Conservation (phyloP, 768 basidiomycete genomes). For the Rhodotorula babjevae region DNA sequence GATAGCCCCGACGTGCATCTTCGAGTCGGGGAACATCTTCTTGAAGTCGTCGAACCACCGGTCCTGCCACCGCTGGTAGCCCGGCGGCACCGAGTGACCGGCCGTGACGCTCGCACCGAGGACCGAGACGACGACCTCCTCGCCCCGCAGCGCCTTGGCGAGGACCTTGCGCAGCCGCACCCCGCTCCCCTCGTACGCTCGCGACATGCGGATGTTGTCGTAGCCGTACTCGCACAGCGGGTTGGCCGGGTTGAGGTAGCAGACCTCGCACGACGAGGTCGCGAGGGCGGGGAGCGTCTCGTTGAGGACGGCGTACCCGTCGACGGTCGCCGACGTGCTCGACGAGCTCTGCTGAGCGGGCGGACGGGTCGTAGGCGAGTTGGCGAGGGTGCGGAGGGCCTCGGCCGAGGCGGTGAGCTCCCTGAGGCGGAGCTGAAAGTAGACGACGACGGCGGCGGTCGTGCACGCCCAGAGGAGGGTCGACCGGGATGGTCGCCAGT, state of each 20-base stretch:
- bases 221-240: constrained; percentile 40
- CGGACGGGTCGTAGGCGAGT: not conserved
- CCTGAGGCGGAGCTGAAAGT: not conserved
- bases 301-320: not conserved
- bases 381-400: not conserved
- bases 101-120: constrained; percentile 36
- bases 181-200: constrained; percentile 40
- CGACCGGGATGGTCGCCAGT: not conserved
- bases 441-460: not conserved
- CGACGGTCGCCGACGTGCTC: not conserved
- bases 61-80: constrained; percentile 19
- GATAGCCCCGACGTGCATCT: constrained; percentile 13
- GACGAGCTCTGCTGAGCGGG: not conserved
- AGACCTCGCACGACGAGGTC: constrained; percentile 30
- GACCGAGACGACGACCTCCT: constrained; percentile 36
- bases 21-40: constrained; percentile 17
- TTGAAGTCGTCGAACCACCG: constrained; percentile 21
- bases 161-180: constrained; percentile 35
- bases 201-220: constrained; percentile 34
- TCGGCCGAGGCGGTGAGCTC: not conserved
- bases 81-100: constrained; percentile 15
- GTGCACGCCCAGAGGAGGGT: not conserved
- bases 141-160: constrained; percentile 38
- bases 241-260: constrained; percentile 21
- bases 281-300: constrained; percentile 3